Percentiles rank a stretch among this genome's conserved stretches.
Evolutionary conservation across 768 basidiomycete species (phyloP).

Genomic region (Rhizopogon roseolus): DNA sequence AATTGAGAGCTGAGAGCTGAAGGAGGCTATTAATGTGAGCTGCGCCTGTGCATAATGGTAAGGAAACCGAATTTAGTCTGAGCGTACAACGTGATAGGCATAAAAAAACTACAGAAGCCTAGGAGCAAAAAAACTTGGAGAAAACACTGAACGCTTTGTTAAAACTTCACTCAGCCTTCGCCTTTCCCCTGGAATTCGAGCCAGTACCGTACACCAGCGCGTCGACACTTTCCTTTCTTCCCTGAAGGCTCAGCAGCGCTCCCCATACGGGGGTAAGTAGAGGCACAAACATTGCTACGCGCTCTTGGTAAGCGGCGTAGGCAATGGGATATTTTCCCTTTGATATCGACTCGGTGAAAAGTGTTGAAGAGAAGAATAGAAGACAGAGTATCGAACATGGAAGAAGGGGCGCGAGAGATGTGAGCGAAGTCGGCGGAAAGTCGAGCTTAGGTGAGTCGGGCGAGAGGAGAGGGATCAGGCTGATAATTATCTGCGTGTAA

Average conservation of each 20-base stretch:
- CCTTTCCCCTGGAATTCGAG: conserved; percentile 2
- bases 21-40: no score
- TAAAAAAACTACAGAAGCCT: background rate
- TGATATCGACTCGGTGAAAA: conserved; percentile 79
- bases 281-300: conserved; percentile 80
- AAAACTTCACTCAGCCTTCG: conserved; percentile 15
- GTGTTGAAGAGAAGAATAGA: conserved; percentile 76
- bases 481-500: conserved; percentile 55
- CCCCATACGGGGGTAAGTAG: conserved; percentile 42
- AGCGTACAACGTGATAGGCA: no score
- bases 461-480: conserved; percentile 57
- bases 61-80: no score
- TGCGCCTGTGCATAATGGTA: no score
- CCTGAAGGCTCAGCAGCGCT: conserved; percentile 30
- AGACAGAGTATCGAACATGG: conserved; percentile 60
- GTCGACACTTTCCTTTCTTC: conserved; percentile 34
- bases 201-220: conserved; percentile 39
- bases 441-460: conserved; percentile 25
- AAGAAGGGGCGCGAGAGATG: conserved; percentile 33
- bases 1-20: no score
- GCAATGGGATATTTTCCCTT: conserved; percentile 62
- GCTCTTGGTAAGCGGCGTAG: conserved; percentile 68
- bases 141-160: background rate
- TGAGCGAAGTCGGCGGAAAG: conserved; percentile 17
- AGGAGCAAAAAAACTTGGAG: background rate